Evolutionary conservation across 768 basidiomycete species (phyloP), one percentile per base, ranked within the genome.

Genomic region (Trametes cingulata): DNA sequence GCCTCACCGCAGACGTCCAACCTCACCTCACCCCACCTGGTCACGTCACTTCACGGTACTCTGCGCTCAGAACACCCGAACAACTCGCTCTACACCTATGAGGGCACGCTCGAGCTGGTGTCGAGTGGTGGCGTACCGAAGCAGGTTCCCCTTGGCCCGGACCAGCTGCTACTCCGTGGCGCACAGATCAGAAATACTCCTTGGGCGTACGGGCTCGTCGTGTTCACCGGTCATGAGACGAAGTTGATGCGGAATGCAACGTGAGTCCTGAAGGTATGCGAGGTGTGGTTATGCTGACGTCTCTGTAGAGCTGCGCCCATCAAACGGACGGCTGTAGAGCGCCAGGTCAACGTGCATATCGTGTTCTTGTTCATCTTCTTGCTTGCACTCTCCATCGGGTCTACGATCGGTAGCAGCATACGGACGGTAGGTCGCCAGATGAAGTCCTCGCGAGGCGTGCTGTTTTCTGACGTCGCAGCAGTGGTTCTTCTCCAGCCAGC

Each of bases 211-310:
- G 96, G 95, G 13, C 71, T 99, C 8, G 88, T 88, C 35, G 90
- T 98, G 41, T 98, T 94, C 67, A 96, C 95, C 0, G 97, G 97
- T 0, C 97, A 98, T 69, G 95, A 99, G 78, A 98, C 97, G 19
- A 99, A 99, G 74, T 75, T 99, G 37, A 95, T 98, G 94, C 84
- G 93, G 60, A 98, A 98, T 68, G 96, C 97, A 42, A 98, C 95
- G 94, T 95, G 69, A 77, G 93, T 58, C 15, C n/a, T 17, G 52
- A 0, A 2, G 8, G 36, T 14, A 33, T 41, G 17, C 50, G 14
- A 22, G 3, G 15, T 6, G 4, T 20, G 13, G 29, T n/a, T 6
- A 43, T 36, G n/a, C 35, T 58, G 13, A 58, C 14, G 10, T 9
- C 17, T 20, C 6, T 33, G 6, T 64, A 96, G 95, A 25, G 93